Conservation (phyloP, 2,329 filamentous ascomycete species). For the Apiospora pterosperma region DNA sequence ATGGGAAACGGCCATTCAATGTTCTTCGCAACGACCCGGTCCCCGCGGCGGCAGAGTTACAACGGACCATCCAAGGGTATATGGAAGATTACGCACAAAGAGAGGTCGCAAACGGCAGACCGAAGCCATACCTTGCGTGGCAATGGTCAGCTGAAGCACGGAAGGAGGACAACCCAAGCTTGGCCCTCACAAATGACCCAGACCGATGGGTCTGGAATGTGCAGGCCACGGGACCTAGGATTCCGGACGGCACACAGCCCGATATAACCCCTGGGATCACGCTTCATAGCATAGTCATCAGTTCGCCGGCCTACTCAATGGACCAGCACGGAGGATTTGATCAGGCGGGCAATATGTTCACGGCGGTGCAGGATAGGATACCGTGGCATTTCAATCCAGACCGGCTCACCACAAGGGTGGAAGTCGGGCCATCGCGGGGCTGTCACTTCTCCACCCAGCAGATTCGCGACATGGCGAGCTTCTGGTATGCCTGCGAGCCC, state of each 20-base stretch:
- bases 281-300: not conserved
- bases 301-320: not conserved
- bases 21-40: too few species aligned
- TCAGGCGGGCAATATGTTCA: not conserved
- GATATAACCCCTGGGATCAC: too few species aligned
- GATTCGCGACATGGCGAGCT: not conserved
- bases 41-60: too few species aligned
- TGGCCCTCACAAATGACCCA: not conserved
- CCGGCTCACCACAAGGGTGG: not conserved
- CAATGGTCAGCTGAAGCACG: fast-evolving
- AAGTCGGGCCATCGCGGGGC: not conserved
- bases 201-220: not conserved
- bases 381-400: not conserved
- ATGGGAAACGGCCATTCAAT: not conserved
- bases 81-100: too few species aligned
- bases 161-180: not conserved
- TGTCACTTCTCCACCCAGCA: not conserved
- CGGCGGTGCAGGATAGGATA: not conserved
- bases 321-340: too few species aligned
- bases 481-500: not conserved
- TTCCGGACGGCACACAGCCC: not conserved
- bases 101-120: too few species aligned
- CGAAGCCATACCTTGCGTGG: not conserved
- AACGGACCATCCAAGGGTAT: too few species aligned
- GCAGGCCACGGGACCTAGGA: not conserved